Conservation (phyloP, 1,284 basidiomycete genomes). For the Apiotrichum mycotoxinovorans region DNA sequence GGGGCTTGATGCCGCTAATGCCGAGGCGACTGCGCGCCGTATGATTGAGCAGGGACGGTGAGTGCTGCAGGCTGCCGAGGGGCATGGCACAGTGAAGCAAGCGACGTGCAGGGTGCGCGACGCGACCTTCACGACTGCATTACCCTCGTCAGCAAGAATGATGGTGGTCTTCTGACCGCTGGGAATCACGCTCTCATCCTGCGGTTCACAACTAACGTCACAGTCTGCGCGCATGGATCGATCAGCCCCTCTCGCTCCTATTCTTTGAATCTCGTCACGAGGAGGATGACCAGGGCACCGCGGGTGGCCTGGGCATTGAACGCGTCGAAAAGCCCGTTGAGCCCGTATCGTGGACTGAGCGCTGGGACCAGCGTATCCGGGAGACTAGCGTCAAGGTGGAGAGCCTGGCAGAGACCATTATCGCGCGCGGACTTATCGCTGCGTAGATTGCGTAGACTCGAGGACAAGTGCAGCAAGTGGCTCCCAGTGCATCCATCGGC, state of each 20-base stretch:
- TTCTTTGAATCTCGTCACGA: constrained; percentile 78
- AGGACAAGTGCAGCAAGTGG: background rate
- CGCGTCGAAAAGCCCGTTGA: constrained; percentile 69
- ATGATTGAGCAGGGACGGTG: constrained; percentile 92
- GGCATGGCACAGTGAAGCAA: background rate
- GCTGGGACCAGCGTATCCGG: constrained; percentile 86
- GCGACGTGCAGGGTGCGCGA: background rate
- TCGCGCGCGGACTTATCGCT: background rate
- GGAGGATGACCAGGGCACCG: constrained; percentile 84
- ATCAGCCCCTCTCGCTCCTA: constrained; percentile 88
- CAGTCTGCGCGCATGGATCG: constrained; percentile 76
- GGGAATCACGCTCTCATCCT: background rate
- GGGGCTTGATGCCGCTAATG: constrained; percentile 77
- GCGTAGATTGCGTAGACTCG: background rate
- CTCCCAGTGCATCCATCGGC: background rate
- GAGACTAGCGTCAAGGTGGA: constrained; percentile 73
- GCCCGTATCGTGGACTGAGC: constrained; percentile 79
- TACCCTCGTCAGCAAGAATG: too few species aligned
- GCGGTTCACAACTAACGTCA: background rate
- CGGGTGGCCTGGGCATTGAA: constrained; percentile 77
- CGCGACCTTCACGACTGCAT: background rate
- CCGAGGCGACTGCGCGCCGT: constrained; percentile 82
- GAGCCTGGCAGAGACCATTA: constrained; percentile 1
- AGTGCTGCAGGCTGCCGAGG: constrained; percentile 9
- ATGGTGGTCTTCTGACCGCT: background rate